phyloP scores from a whole-genome alignment of 2,329 filamentous ascomycete genomes.

The Aspergillus cejpii region DNA sequence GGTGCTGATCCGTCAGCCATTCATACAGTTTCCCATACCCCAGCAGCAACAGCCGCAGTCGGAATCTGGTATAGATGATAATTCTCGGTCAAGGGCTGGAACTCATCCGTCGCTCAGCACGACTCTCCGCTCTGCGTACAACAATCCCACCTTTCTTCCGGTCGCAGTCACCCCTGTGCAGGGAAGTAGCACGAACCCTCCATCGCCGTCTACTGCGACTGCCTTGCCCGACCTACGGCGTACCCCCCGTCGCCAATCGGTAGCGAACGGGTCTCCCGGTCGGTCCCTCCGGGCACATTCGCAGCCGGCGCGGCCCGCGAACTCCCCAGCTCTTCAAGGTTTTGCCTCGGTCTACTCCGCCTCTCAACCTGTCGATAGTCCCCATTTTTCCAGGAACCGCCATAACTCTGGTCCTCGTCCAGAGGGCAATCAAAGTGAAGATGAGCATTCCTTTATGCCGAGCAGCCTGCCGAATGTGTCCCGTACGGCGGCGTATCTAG shows the following conservation, averaged over 20 bases:
- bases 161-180: constrained; percentile 33
- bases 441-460: constrained; percentile 26
- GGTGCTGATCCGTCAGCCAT: constrained; percentile 38
- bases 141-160: constrained; percentile 33
- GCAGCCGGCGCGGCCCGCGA: constrained; percentile 44
- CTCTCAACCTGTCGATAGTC: constrained; percentile 25
- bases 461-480: constrained; percentile 33
- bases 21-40: constrained; percentile 37
- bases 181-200: constrained; percentile 41
- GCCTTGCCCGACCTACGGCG: constrained; percentile 41
- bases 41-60: constrained; percentile 24
- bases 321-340: constrained; percentile 28
- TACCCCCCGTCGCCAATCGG: constrained; percentile 41
- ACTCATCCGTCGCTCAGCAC: constrained; percentile 32
- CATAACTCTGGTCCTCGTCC: constrained; percentile 28
- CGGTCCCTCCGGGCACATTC: constrained; percentile 44
- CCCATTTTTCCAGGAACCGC: constrained; percentile 27
- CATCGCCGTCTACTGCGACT: constrained; percentile 39
- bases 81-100: constrained; percentile 32
- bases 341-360: constrained; percentile 32
- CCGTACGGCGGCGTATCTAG: constrained; percentile 28
- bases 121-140: constrained; percentile 32
- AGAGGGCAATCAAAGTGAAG: constrained; percentile 30
- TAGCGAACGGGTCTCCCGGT: constrained; percentile 38
- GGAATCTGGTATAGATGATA: constrained; percentile 31